Evolutionary conservation across 1,284 basidiomycete species (phyloP), one percentile per base, ranked within the genome.

Genomic region (Somion occarium): DNA sequence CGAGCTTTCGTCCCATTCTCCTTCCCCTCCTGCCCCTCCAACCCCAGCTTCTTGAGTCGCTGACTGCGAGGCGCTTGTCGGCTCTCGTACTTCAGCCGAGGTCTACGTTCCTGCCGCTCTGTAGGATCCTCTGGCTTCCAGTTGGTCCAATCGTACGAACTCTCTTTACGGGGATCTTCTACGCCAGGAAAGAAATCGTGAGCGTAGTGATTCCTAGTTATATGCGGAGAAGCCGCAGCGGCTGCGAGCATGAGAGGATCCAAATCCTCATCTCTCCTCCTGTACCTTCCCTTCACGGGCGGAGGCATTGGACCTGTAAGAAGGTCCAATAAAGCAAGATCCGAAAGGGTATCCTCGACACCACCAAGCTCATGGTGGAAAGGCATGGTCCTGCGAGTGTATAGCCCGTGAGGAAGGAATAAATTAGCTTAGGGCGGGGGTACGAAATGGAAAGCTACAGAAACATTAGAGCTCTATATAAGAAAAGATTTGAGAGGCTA

Each of bases 121-220:
- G 56, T 62, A 2, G 69, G 55, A 48, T 72, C 72, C 46, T 75
- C 73, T 2, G 71, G 69, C 44, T 70, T 68, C 66, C 75, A 70
- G 53, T 79, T 80, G 24, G 77, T 75, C 76, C 76, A 80, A 60
- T 82, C 80, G 70, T 73, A 79, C 9, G 78, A 70, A 15, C 74
- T 75, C 58, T 82, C 77, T 3, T 73, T 69, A 45, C 71, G 68
- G 12, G 79, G 78, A 41, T 80, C 68, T 59, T 70, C 72, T 26
- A 79, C 73, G 0, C 74, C 79, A 2, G 83, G 82, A 59, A 83
- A 82, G 66, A 85, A 85, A 59, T 85, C 79, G 59, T 87, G 84
- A 48, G 80, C 74, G 60, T 87, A 87, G 64, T 91, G 88, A 61
- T 91, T 88, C 34, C 85, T 76, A 34, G 88, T 89, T 49, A 84